phyloP scores from a whole-genome alignment of 1,284 basidiomycete genomes.

The Malassezia psittaci region DNA sequence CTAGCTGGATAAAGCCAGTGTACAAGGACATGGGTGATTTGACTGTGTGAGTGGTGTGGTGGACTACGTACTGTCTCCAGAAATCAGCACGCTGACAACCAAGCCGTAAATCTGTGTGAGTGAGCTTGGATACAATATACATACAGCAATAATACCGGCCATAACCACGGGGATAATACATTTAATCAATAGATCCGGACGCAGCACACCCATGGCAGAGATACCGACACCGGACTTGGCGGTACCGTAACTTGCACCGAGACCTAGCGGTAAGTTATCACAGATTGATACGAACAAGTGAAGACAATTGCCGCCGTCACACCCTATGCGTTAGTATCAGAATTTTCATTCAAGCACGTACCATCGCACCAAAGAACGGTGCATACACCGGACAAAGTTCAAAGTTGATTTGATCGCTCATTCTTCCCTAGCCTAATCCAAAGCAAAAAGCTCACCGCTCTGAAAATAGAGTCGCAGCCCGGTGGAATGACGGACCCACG shows the following conservation, averaged over 20 bases:
- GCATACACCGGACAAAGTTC: conserved; percentile 53
- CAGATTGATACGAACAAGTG: conserved; percentile 62
- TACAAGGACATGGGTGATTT: conserved; percentile 55
- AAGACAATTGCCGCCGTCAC: conserved; percentile 94
- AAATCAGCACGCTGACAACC: conserved; percentile 53
- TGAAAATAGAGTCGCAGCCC: no score
- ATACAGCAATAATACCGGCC: conserved; percentile 86
- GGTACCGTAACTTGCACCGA: conserved; percentile 93
- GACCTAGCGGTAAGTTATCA: conserved; percentile 49
- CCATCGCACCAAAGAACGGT: conserved; percentile 94
- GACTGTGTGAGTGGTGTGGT: conserved; percentile 14
- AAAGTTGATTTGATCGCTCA: conserved; percentile 37
- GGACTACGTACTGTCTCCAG: conserved; percentile 46
- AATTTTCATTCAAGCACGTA: conserved; percentile 49
- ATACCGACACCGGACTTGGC: conserved; percentile 97
- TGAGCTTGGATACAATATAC: conserved; percentile 8
- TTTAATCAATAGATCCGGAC: conserved; percentile 98
- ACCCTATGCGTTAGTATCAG: conserved; percentile 54
- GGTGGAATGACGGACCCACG: background rate
- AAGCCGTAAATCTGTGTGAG: conserved; percentile 54
- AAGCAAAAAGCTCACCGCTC: no score
- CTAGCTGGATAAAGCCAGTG: conserved; percentile 88
- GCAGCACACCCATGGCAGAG: conserved; percentile 83
- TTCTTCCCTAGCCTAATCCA: conserved; percentile 1
- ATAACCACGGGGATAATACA: conserved; percentile 93